These are phyloP conservation scores for Podospora pseudopauciseta DNA, from an alignment of 495 filamentous ascomycete species.

Conservation along the genomic window DNA sequence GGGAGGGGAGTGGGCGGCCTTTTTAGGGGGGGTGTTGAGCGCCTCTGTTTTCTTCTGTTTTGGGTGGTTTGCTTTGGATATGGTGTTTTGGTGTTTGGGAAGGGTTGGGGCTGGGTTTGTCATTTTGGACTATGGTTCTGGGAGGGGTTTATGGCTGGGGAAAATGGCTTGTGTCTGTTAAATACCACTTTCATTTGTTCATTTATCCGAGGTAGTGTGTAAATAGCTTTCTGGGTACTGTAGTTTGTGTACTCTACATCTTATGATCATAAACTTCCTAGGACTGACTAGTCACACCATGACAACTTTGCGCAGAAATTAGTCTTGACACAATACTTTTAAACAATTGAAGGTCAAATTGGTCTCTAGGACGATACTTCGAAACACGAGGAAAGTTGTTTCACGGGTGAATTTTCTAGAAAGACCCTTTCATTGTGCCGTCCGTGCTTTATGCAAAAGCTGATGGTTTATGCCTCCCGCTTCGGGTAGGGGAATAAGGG, in stretches of 20 bases:
- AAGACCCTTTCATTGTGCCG: not conserved
- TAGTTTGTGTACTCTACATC: not conserved
- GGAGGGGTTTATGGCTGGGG: not conserved
- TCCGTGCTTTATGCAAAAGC: not conserved
- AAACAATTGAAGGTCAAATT: too few relatives aligned
- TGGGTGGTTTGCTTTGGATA: not conserved
- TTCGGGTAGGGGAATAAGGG: not conserved
- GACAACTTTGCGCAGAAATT: too few relatives aligned
- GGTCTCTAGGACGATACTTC: too few relatives aligned
- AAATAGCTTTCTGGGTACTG: not conserved
- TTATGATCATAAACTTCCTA: too few relatives aligned
- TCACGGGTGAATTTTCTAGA: not conserved
- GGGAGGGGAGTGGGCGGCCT: slow-evolving; percentile 18
- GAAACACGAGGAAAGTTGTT: not conserved
- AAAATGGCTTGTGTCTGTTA: not conserved
- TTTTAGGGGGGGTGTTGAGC: slow-evolving; percentile 7
- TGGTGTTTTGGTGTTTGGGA: not conserved
- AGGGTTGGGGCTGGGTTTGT: too few relatives aligned
- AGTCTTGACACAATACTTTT: too few relatives aligned
- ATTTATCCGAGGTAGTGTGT: too few relatives aligned
- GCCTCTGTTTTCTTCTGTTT: not conserved
- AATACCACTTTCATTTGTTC: not conserved
- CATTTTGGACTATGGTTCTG: not conserved
- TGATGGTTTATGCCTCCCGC: not conserved
- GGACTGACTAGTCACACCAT: too few relatives aligned